phyloP scores from a whole-genome alignment of 768 basidiomycete species.

The Rhizopogon vinicolor region DNA sequence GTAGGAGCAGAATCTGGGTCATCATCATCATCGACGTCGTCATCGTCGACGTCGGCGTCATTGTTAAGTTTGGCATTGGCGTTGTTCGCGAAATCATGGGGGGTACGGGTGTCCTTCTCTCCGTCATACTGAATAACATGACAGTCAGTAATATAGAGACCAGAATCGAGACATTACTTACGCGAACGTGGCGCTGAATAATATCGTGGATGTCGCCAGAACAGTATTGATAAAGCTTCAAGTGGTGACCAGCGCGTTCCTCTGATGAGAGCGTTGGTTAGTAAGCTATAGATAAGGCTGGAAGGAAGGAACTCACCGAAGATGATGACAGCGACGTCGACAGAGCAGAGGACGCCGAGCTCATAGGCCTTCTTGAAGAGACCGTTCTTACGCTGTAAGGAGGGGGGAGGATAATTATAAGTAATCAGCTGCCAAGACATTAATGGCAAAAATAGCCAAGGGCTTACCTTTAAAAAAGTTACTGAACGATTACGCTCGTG shows the following conservation, averaged over 20 bases:
- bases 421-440: constrained; percentile 33
- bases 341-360: constrained; percentile 85
- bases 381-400: constrained; percentile 73
- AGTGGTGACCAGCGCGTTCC: constrained; percentile 73
- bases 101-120: constrained; percentile 44
- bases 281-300: background rate
- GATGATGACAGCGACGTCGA: constrained; percentile 85
- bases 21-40: constrained; percentile 36
- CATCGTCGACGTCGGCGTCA: constrained; percentile 27
- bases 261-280: constrained; percentile 45
- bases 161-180: constrained; percentile 20
- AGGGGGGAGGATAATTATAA: constrained; percentile 20
- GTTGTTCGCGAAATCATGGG: constrained; percentile 44
- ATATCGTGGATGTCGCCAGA: constrained; percentile 67
- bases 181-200: constrained; percentile 61
- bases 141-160: background rate
- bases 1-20: constrained; percentile 19
- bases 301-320: constrained; percentile 50
- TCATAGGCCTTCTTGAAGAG: constrained; percentile 92
- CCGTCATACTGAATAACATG: constrained; percentile 39
- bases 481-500: constrained; percentile 90
- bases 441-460: constrained; percentile 58
- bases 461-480: constrained; percentile 80
- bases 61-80: constrained; percentile 15
- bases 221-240: constrained; percentile 81